A percentile compares a stretch with the other conserved stretches of the same genome.
Conservation (phyloP, 2,329 filamentous ascomycete species). For the Aspergillus novoparasiticus region DNA sequence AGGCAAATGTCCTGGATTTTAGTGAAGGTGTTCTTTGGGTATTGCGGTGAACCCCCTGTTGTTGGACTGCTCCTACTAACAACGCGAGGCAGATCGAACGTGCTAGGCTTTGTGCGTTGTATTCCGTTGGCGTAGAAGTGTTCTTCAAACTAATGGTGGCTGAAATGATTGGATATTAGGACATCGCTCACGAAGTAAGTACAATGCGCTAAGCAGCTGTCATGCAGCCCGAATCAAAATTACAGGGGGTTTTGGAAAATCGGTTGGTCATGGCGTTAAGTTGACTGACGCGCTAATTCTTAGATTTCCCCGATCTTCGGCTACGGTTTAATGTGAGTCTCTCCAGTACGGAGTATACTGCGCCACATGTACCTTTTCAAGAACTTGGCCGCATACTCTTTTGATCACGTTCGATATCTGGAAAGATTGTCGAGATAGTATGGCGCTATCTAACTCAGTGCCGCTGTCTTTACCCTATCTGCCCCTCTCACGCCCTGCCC, state of each 20-base stretch:
- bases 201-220: slow-evolving; percentile 30
- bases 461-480: neutral
- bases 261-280: slow-evolving; percentile 42
- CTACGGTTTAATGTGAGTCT: slow-evolving; percentile 42
- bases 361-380: slow-evolving; percentile 24
- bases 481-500: neutral
- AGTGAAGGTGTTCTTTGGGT: slow-evolving; percentile 65
- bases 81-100: slow-evolving; percentile 48
- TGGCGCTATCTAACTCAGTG: slow-evolving; percentile 1
- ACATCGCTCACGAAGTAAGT: slow-evolving; percentile 43
- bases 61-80: slow-evolving; percentile 28
- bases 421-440: slow-evolving; percentile 10
- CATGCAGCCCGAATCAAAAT: slow-evolving; percentile 33
- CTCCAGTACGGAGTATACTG: slow-evolving; percentile 16
- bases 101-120: slow-evolving; percentile 60
- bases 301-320: slow-evolving; percentile 45
- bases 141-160: slow-evolving; percentile 38
- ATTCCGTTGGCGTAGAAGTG: slow-evolving; percentile 12
- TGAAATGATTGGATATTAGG: slow-evolving; percentile 44
- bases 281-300: slow-evolving; percentile 41
- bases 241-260: slow-evolving; percentile 31
- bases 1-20: slow-evolving; percentile 62
- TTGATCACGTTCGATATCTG: slow-evolving; percentile 37
- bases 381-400: slow-evolving; percentile 31
- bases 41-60: slow-evolving; percentile 31